Evolutionary conservation across 257 asterid genomes (phyloP), one percentile per base, ranked within the genome.

Genomic region (Fraxinus quadrangulata): DNA sequence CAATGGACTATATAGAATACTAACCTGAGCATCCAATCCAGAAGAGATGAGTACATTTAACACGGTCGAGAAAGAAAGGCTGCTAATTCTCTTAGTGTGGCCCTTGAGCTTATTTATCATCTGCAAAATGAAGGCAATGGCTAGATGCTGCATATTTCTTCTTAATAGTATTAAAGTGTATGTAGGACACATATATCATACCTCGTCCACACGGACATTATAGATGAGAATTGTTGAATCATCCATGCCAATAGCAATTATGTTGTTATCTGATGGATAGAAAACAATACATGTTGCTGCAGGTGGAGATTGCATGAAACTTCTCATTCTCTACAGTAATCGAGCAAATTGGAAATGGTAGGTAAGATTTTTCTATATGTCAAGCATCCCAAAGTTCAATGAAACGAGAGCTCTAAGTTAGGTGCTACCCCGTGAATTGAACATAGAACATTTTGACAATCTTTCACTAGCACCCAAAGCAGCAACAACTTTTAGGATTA

Each of bases 211-310:
- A 23, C 97, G 97, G 76, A 89, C 84, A 81, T 87, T 86, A 79
- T 89, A 91, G 33, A 93, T 79, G 72, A 90, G 83, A 65, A 93
- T 90, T 30, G 88, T 84, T 4, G 90, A 79, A 82, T 93, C 94
- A 72, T 91, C 94, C 91, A 82, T 84, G 70, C 95, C 98, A 16
- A 91, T 76, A 26, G 85, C 90, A 68, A 91, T 80, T 78, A 90
- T 80, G 81, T 93, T 93, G 89, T 90, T 91, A 78, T 93, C 93
- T 1, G 85, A 85, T 5, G 97, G 98, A 82, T 89, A 89, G 82
- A 92, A 91, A 49, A 86, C 82, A 24, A 91, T 79, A 47, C 96
- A 90, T 13, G 91, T 89, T 30, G 91, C 91, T 31, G 89, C 85
- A 74, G 96, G 92, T 2, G 88, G 92, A 4, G 91, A 73, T 1